Base-by-base conservation (phyloP, 495 filamentous ascomycete genomes). In the Neurospora cerealis region DNA sequence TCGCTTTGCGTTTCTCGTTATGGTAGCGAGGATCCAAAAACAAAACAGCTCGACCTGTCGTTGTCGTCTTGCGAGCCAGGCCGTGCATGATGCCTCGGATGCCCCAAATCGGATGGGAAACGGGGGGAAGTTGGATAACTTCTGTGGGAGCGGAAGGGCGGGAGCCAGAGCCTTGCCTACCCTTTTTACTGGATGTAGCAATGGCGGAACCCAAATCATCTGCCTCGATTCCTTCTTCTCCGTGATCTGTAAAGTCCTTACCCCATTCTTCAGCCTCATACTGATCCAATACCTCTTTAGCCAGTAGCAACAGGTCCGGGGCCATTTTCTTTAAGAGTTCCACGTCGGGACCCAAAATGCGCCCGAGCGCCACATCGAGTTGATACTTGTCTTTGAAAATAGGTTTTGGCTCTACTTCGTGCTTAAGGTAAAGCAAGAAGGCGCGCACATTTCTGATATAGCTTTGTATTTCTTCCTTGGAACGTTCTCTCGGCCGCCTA, bases 51-150 rank as follows among this genome's bases (percentile, higher is more conserved):
- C 11, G 13, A 13, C 24, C 11, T 44, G 13, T 70, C 2, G 37
- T n/a, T 5, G 69, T 60, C 0, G 69, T 72, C 1, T 71, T 71
- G 10, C 78, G 46, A 5, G 76, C 54, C 5, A 87, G 69, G 17
- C 86, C 85, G 19, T 83, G 66, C 84, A 86, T 86, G 15, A 86
- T 80, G 4, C 82, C 80, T 1, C 17, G 6, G 7, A 46, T 15
- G 41, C 81, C 80, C 71, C 79, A 83, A 32, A 80, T 76, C 0
- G 79, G 79, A 69, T 84, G 78, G 32, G 75, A 70, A 0, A 40
- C n/a, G 0, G 79, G 71, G 5, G 81, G 81, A 17, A 76, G 73
- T 19, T 46, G 46, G 32, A 74, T 62, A 15, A 32, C 54, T 32
- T 62, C 28, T 32, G 54, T 60, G 48, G 0, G 5, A 15, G 5